Evolutionary conservation across 2,329 filamentous ascomycete genomes (phyloP).

Genomic region (Trichoderma breve): DNA sequence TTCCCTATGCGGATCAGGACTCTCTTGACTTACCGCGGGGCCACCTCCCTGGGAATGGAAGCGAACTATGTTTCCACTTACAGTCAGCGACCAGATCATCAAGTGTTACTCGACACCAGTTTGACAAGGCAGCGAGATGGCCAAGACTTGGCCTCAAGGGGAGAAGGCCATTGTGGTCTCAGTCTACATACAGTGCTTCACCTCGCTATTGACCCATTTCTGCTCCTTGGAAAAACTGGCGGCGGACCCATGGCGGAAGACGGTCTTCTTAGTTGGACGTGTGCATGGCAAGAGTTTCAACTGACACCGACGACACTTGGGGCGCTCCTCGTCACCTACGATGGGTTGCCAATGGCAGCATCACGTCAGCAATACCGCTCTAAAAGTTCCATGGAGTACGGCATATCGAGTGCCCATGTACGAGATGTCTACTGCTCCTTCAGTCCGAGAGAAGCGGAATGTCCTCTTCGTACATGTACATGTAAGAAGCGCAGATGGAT

Average conservation of each 20-base stretch:
- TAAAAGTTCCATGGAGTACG: neutral
- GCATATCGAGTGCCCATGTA: neutral
- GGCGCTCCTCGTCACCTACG: slow-evolving; percentile 39
- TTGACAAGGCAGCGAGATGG: neutral
- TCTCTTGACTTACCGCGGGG: slow-evolving; percentile 4
- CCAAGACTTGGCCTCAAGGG: neutral
- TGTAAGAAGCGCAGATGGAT: neutral
- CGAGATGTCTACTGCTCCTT: neutral
- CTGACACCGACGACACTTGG: slow-evolving; percentile 37
- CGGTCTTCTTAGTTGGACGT: slow-evolving; percentile 35
- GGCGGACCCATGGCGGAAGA: slow-evolving; percentile 38
- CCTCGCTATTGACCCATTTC: slow-evolving; percentile 38
- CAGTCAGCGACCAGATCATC: neutral
- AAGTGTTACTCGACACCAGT: neutral
- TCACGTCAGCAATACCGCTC: slow-evolving; percentile 1
- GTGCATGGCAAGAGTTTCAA: slow-evolving; percentile 35
- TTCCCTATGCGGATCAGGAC: neutral
- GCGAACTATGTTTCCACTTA: slow-evolving; percentile 21
- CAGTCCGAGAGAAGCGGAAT: neutral
- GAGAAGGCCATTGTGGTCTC: too few relatives aligned
- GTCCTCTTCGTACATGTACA: neutral
- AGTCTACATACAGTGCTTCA: slow-evolving; percentile 34
- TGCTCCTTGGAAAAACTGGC: slow-evolving; percentile 36
- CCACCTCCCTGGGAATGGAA: slow-evolving; percentile 24
- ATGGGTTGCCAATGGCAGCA: neutral